Percentiles rank a stretch among this genome's conserved stretches.
Evolutionary conservation across 1,284 basidiomycete genomes (phyloP).

Genomic region (Meira nashicola): DNA sequence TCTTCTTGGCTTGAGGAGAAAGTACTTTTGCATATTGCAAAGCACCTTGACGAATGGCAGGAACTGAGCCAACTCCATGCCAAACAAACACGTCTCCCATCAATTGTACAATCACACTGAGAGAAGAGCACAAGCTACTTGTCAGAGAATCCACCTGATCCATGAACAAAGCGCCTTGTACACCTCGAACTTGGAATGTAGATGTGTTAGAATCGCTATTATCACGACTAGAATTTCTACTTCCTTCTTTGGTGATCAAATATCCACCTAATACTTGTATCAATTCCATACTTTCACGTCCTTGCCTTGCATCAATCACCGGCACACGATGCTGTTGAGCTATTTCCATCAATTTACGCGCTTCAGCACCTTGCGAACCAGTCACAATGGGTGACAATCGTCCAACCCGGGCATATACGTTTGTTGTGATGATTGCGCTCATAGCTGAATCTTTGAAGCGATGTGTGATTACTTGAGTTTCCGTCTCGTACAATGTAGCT

Average conservation of each 20-base stretch:
- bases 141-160: conserved; percentile 39
- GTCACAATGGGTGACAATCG: conserved; percentile 5
- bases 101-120: conserved; percentile 30
- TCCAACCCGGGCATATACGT: conserved; percentile 25
- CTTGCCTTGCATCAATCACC: conserved; percentile 24
- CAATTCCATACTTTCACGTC: conserved; percentile 27
- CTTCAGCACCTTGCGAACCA: conserved; percentile 21
- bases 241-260: conserved; percentile 28
- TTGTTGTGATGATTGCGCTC: conserved; percentile 12
- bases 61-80: conserved; percentile 35
- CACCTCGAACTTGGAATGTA: conserved; percentile 28
- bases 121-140: conserved; percentile 36
- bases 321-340: conserved; percentile 28
- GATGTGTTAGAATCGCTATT: conserved; percentile 27
- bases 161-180: conserved; percentile 20
- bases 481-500: conserved; percentile 30
- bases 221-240: conserved; percentile 13
- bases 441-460: conserved; percentile 19
- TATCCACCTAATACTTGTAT: conserved; percentile 21
- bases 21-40: conserved; percentile 30
- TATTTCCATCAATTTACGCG: conserved; percentile 31
- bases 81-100: conserved; percentile 35
- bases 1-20: conserved; percentile 15
- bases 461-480: conserved; percentile 26
- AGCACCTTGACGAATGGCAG: conserved; percentile 25